These are phyloP conservation scores for Zanthoxylum bungeanum DNA, from an alignment of 345 rosid genomes.

Conservation along the genomic window DNA sequence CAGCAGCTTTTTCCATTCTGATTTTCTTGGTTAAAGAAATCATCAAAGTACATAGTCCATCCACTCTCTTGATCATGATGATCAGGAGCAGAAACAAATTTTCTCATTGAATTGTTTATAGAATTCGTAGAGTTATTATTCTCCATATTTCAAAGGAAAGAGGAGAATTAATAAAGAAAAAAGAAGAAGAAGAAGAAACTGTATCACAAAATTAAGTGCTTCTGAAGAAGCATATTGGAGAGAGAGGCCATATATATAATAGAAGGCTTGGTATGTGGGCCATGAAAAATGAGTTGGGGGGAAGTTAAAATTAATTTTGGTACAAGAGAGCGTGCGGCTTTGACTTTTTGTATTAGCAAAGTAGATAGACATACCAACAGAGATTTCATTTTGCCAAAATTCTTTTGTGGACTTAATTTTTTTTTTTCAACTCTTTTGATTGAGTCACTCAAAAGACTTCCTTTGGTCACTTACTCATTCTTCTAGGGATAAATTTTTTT, in stretches of 20 bases:
- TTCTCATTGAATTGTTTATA: slow-evolving; percentile 15
- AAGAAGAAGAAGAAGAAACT: too few species aligned
- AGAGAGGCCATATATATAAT: not conserved
- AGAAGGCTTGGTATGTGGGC: slow-evolving; percentile 5
- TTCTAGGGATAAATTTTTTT: not conserved
- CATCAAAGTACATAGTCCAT: slow-evolving; percentile 62
- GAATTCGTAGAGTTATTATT: slow-evolving; percentile 15
- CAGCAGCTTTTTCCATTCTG: not conserved
- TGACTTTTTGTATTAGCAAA: slow-evolving; percentile 6
- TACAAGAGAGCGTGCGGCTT: not conserved
- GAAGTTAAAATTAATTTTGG: slow-evolving; percentile 19
- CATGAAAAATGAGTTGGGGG: slow-evolving; percentile 7
- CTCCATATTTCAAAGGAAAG: not conserved
- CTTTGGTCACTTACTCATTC: not conserved
- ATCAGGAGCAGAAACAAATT: not conserved
- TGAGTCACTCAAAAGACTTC: not conserved
- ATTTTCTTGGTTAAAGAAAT: slow-evolving; percentile 29
- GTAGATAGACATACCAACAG: slow-evolving; percentile 1
- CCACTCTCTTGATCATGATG: slow-evolving; percentile 39
- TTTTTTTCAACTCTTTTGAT: slow-evolving; percentile 11
- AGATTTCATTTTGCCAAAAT: slow-evolving; percentile 10
- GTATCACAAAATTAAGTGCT: not conserved
- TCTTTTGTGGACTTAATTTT: not conserved
- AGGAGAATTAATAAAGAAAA: not conserved
- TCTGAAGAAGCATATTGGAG: not conserved